Percentiles rank a stretch among this genome's conserved stretches.
Conservation (phyloP, 75 land plant genomes). For the Sequoiadendron giganteum region DNA sequence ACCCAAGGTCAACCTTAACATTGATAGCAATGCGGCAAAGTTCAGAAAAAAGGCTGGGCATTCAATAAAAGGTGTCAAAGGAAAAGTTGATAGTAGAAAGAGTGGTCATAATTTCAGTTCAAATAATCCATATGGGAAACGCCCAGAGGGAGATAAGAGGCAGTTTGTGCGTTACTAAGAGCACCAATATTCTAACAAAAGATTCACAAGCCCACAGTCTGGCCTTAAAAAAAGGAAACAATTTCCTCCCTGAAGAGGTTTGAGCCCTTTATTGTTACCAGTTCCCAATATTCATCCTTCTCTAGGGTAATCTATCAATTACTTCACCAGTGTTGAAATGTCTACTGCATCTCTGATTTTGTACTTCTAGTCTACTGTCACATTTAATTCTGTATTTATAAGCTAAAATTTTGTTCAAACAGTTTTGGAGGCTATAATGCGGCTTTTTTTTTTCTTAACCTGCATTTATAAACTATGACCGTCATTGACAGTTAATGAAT, state of each 20-base stretch:
- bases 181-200: not conserved
- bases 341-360: not conserved
- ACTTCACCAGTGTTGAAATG: not conserved
- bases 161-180: conserved; percentile 40
- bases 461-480: not conserved
- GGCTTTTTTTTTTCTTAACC: not conserved
- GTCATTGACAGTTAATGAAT: not conserved
- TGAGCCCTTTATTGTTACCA: not conserved
- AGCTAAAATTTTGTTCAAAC: not conserved
- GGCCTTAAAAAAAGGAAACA: not conserved
- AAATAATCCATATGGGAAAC: conserved; percentile 72
- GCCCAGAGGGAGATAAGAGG: conserved; percentile 37
- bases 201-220: not conserved
- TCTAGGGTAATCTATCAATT: not conserved
- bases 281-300: not conserved
- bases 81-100: conserved; percentile 35
- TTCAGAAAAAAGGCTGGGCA: conserved; percentile 54
- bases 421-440: not conserved
- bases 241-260: not conserved
- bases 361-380: not conserved
- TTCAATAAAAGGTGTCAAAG: conserved; percentile 13
- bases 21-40: conserved; percentile 88
- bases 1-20: conserved; percentile 75
- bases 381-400: not conserved
- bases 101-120: conserved; percentile 56